Percentiles rank a stretch among this genome's conserved stretches.
Evolutionary conservation across 2,329 filamentous ascomycete species (phyloP).

Genomic region (Sporothrix protearum): DNA sequence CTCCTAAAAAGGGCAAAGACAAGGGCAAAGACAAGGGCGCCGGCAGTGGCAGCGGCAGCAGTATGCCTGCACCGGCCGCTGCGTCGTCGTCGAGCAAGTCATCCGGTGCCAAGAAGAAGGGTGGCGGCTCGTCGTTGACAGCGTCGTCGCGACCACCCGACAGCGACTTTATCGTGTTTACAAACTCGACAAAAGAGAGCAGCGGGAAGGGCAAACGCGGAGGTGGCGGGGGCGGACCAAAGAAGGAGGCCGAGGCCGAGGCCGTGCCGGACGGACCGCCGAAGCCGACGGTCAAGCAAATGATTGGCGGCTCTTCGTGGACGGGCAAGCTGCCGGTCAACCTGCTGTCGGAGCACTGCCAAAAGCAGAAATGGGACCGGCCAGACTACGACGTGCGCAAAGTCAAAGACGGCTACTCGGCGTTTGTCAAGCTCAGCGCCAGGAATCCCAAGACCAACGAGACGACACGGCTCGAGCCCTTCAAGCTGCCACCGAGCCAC

Average conservation of each 20-base stretch:
- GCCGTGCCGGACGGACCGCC: constrained; percentile 42
- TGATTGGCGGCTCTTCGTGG: constrained; percentile 95
- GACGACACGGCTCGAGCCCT: constrained; percentile 68
- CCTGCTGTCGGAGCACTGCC: constrained; percentile 87
- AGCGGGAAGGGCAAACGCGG: constrained; percentile 39
- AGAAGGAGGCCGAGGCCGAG: constrained; percentile 29
- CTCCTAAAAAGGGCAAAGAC: constrained; percentile 25
- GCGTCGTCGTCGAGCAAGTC: constrained; percentile 6
- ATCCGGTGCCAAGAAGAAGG: constrained; percentile 25
- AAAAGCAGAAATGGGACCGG: constrained; percentile 92
- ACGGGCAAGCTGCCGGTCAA: constrained; percentile 95
- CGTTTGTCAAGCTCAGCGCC: constrained; percentile 73
- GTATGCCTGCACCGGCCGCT: constrained; percentile 17
- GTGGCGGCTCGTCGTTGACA: not conserved
- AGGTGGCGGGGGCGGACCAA: not conserved
- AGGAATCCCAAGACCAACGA: constrained; percentile 81
- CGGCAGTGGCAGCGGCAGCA: constrained; percentile 18
- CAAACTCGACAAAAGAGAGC: constrained; percentile 55
- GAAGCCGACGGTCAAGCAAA: constrained; percentile 66
- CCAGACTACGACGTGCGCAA: constrained; percentile 84
- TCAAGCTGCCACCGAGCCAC: constrained; percentile 73
- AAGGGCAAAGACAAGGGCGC: constrained; percentile 13
- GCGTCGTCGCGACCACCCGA: constrained; percentile 38
- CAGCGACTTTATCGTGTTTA: constrained; percentile 54
- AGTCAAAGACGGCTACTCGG: constrained; percentile 69